Percentiles rank a stretch among this genome's conserved stretches.
phyloP scores from a whole-genome alignment of 2,329 filamentous ascomycete genomes.

The Beauveria varroae region DNA sequence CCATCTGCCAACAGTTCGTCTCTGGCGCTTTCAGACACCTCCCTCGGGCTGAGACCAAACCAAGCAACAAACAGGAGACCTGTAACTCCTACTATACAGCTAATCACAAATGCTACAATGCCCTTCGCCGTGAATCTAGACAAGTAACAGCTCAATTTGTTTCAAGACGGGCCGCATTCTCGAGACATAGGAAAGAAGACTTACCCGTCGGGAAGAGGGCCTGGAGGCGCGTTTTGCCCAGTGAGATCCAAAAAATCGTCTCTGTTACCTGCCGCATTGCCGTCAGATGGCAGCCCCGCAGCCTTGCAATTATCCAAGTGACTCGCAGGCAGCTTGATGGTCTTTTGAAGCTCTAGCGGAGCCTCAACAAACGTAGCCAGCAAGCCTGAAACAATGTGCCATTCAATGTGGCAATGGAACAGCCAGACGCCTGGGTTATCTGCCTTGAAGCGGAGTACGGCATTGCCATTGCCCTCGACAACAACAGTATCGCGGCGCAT shows the following conservation, averaged over 20 bases:
- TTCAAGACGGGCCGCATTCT: no score
- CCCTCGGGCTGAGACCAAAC: slow-evolving; percentile 39
- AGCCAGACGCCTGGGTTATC: slow-evolving; percentile 64
- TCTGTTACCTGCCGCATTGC: slow-evolving; percentile 71
- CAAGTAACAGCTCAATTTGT: neutral
- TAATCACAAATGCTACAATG: slow-evolving; percentile 68
- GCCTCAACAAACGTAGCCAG: slow-evolving; percentile 58
- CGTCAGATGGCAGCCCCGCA: slow-evolving; percentile 41
- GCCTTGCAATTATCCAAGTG: slow-evolving; percentile 52
- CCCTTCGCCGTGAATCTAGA: slow-evolving; percentile 58
- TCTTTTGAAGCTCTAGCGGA: slow-evolving; percentile 53
- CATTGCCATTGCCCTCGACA: slow-evolving; percentile 56
- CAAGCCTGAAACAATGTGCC: slow-evolving; percentile 64
- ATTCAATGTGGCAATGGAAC: slow-evolving; percentile 78
- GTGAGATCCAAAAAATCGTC: slow-evolving; percentile 53
- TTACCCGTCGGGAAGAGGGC: slow-evolving; percentile 54
- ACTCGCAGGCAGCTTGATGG: slow-evolving; percentile 49
- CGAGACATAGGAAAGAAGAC: slow-evolving; percentile 16
- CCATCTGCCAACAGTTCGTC: no score
- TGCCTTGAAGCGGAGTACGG: slow-evolving; percentile 59
- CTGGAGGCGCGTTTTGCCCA: slow-evolving; percentile 50
- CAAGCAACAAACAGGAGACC: slow-evolving; percentile 61
- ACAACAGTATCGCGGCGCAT: slow-evolving; percentile 64
- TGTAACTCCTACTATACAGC: slow-evolving; percentile 57
- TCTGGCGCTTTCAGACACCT: no score